phyloP scores from a whole-genome alignment of 1,139 yeast genomes.

The Blastobotrys buckinghamii region DNA sequence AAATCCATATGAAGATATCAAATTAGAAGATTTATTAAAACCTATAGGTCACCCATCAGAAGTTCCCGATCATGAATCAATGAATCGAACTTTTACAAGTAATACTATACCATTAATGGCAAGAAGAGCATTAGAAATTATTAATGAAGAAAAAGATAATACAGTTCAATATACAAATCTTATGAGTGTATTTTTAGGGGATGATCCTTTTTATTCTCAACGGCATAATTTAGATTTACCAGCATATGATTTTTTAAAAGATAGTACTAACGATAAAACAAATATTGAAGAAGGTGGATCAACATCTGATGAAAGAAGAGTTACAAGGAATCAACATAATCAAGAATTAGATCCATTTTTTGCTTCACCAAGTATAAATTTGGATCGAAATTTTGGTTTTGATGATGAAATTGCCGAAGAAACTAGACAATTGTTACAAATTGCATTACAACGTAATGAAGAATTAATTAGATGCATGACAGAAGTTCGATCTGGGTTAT shows the following conservation, averaged over 20 bases:
- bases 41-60: constrained; percentile 83
- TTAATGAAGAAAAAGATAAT: constrained; percentile 73
- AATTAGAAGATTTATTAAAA: constrained; percentile 53
- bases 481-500: constrained; percentile 64
- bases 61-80: constrained; percentile 62
- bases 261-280: constrained; percentile 16
- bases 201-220: constrained; percentile 64
- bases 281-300: not conserved
- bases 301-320: constrained; percentile 25
- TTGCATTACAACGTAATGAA: constrained; percentile 79
- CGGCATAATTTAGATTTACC: constrained; percentile 63
- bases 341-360: constrained; percentile 55
- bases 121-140: constrained; percentile 63
- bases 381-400: constrained; percentile 43
- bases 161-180: constrained; percentile 65
- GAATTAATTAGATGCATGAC: constrained; percentile 79
- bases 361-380: constrained; percentile 47
- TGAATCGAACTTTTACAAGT: constrained; percentile 57
- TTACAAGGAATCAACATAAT: constrained; percentile 33
- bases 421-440: constrained; percentile 59
- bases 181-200: constrained; percentile 77
- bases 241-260: constrained; percentile 56
- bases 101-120: constrained; percentile 52
- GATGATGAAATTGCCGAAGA: constrained; percentile 54
- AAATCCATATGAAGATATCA: constrained; percentile 38